Base-by-base conservation (phyloP, 2,329 filamentous ascomycete genomes). In the Blastomyces emzantsi region DNA sequence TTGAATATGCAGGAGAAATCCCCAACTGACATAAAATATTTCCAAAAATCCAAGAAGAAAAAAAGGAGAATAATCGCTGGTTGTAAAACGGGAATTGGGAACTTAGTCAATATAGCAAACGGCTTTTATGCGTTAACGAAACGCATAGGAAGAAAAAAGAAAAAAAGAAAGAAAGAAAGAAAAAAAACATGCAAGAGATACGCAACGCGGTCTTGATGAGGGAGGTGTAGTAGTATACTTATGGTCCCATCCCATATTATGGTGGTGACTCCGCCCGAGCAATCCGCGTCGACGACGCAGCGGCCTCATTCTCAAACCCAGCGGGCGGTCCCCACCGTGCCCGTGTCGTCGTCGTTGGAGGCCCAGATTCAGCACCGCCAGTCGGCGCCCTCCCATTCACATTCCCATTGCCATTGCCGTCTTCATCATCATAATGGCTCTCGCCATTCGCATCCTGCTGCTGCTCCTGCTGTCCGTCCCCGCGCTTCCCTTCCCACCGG, bases 401-500 rank as follows among this genome's bases (percentile, higher is more conserved):
- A n/a, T 58, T 57, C 9, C 49, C 55, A 28, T 54, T 52, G 2
- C 45, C 57, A 52, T 57, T 28, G n/a, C 55, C 45, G 28, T 62
- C 57, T 7, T 52, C 60, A 8, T 47, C 55, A 22, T 60, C 60
- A 15, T 47, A 39, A 17, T 56, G n/a, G 28, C 57, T 36, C 30
- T 64, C 17, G 25, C 25, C 22, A 59, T 41, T 11, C 25, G 41
- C 33, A 43, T 57, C n/a, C 17, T 52, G 33, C 33, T 33, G 4
- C 33, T 33, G 33, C 33, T 33, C 4, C 33, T 33, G 4, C 33
- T 33, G 33, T 6, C 28, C 22, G 6, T 28, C 15, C 7, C 25
- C 49, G 30, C 51, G 13, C 25, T 55, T 43, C 57, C 19, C 52
- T 19, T 62, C 66, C 69, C 68, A 72, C 60, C 67, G 68, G 62